A percentile compares a stretch with the other conserved stretches of the same genome.
phyloP scores from a whole-genome alignment of 2,329 filamentous ascomycete genomes.

The Fusarium drepaniforme region DNA sequence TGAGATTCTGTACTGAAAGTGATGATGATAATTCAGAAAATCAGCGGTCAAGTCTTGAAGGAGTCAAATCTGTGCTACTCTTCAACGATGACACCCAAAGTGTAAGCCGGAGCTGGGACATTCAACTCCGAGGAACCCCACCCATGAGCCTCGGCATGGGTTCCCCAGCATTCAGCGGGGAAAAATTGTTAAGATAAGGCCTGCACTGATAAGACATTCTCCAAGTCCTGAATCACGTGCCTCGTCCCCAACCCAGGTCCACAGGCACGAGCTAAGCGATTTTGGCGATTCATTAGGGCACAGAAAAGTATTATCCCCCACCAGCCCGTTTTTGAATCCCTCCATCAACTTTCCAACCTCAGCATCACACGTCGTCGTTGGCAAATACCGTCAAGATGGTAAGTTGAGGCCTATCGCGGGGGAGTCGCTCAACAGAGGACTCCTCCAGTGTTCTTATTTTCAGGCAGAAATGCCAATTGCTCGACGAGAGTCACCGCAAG shows the following conservation, averaged over 20 bases:
- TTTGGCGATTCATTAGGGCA: constrained; percentile 53
- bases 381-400: constrained; percentile 76
- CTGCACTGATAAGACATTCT: background rate
- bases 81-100: background rate
- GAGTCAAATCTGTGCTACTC: background rate
- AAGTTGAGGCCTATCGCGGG: constrained; percentile 64
- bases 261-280: constrained; percentile 38
- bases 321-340: constrained; percentile 48
- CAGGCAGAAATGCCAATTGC: constrained; percentile 60
- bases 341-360: constrained; percentile 50
- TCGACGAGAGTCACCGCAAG: constrained; percentile 87
- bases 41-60: constrained; percentile 4
- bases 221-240: constrained; percentile 45
- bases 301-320: constrained; percentile 53
- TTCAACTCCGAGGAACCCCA: constrained; percentile 21
- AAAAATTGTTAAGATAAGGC: constrained; percentile 20
- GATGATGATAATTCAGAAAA: constrained; percentile 36
- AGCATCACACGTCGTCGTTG: constrained; percentile 56
- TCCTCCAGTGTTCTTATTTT: constrained; percentile 40
- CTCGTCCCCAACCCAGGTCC: constrained; percentile 56
- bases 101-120: background rate
- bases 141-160: constrained; percentile 38
- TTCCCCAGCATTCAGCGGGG: constrained; percentile 24
- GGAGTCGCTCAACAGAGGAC: constrained; percentile 24
- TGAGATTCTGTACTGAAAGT: too few species aligned